Conservation (phyloP, 2,329 filamentous ascomycete species). For the Alternaria hordeiaustralica region DNA sequence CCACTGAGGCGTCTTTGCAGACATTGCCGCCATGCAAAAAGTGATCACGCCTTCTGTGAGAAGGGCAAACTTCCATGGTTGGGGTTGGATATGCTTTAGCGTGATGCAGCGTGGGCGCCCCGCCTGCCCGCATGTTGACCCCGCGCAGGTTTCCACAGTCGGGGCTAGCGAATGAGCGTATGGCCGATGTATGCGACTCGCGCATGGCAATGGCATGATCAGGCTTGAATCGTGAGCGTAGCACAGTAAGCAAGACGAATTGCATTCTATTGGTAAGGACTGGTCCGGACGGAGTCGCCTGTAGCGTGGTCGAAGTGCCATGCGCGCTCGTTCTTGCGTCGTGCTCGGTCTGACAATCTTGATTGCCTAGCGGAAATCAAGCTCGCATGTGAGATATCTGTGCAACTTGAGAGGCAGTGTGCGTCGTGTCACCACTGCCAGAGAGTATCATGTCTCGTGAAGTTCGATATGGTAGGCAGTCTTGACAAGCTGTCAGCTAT, state of each 20-base stretch:
- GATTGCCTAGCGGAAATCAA: neutral
- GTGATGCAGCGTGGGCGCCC: constrained; percentile 13
- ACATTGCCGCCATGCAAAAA: neutral
- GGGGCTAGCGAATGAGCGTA: constrained; percentile 7
- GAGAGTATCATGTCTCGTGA: neutral
- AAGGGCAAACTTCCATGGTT: neutral
- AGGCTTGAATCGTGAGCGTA: constrained; percentile 4
- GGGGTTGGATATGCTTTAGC: constrained; percentile 21
- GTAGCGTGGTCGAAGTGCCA: neutral
- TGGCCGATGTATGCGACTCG: neutral
- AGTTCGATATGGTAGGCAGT: neutral
- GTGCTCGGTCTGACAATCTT: neutral
- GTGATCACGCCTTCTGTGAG: neutral
- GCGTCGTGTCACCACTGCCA: neutral
- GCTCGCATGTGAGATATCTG: neutral
- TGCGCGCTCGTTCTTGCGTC: neutral
- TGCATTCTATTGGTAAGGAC: neutral
- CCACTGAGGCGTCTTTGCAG: neutral
- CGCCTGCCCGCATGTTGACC: constrained; percentile 26
- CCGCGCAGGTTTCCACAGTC: constrained; percentile 2
- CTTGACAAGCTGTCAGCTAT: neutral
- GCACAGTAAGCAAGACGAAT: neutral
- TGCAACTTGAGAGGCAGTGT: neutral
- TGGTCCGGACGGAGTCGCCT: neutral
- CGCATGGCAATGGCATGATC: neutral